phyloP scores from a whole-genome alignment of 2,329 filamentous ascomycete genomes.

The Pyrenochaeta sp. region DNA sequence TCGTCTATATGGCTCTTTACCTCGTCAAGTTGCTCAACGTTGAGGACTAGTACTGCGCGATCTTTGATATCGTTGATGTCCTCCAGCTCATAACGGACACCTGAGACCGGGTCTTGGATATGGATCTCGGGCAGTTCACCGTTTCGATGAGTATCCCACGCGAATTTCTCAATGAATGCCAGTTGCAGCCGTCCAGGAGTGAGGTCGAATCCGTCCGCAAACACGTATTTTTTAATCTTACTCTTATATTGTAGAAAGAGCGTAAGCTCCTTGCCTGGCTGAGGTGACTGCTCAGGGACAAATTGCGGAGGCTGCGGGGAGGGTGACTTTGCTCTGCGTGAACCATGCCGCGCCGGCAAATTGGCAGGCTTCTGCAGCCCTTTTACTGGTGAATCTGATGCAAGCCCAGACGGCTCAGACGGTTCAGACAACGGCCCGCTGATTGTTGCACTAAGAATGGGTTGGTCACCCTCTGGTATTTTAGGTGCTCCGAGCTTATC shows the following conservation, averaged over 20 bases:
- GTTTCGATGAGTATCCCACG: constrained; percentile 97
- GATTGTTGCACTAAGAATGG: constrained; percentile 44
- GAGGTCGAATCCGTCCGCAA: constrained; percentile 84
- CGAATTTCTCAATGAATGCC: constrained; percentile 98
- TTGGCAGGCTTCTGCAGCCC: constrained; percentile 25
- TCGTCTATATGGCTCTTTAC: constrained; percentile 97
- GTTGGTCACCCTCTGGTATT: constrained; percentile 41
- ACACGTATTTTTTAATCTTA: constrained; percentile 94
- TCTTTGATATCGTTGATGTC: constrained; percentile 94
- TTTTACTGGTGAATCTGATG: constrained; percentile 31
- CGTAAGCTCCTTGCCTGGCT: constrained; percentile 85
- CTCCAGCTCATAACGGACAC: constrained; percentile 95
- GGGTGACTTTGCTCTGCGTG: constrained; percentile 45
- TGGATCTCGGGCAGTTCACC: constrained; percentile 97
- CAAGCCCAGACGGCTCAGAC: constrained; percentile 37
- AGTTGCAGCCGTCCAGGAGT: constrained; percentile 89
- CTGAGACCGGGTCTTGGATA: constrained; percentile 94
- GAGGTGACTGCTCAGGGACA: constrained; percentile 68
- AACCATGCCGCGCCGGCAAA: constrained; percentile 38
- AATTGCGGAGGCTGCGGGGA: constrained; percentile 55
- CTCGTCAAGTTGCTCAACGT: constrained; percentile 91
- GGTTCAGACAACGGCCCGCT: constrained; percentile 48
- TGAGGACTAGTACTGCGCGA: constrained; percentile 91
- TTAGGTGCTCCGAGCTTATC: constrained; percentile 65
- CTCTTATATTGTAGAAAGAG: constrained; percentile 96